Evolutionary conservation across 2,329 filamentous ascomycete genomes (phyloP).

Genomic region (Whalleya microplaca): DNA sequence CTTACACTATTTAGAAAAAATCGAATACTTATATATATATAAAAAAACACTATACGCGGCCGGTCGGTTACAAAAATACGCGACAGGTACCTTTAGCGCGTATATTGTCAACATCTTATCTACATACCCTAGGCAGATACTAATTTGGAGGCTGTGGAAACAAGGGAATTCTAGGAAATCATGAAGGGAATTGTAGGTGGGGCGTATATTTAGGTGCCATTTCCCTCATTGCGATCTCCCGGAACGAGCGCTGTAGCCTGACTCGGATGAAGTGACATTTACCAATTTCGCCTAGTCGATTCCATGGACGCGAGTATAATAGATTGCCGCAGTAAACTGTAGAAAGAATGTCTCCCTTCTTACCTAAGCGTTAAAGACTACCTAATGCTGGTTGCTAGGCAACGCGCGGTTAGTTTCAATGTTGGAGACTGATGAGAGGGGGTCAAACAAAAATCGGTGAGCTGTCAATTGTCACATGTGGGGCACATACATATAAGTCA

Average conservation of each 20-base stretch:
- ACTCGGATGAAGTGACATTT: constrained; percentile 10
- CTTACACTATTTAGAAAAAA: too few species aligned
- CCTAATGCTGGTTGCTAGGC: constrained; percentile 26
- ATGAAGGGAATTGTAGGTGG: too few species aligned
- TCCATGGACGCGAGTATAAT: too few species aligned
- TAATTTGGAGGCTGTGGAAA: too few species aligned
- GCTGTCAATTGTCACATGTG: not conserved
- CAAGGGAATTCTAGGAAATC: too few species aligned
- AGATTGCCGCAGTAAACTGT: not conserved
- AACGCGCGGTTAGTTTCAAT: constrained; percentile 10
- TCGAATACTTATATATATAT: too few species aligned
- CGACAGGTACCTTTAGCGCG: too few species aligned
- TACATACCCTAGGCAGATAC: too few species aligned
- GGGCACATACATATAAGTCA: too few species aligned
- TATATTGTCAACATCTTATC: too few species aligned
- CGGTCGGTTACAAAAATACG: too few species aligned
- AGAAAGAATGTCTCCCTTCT: constrained; percentile 1
- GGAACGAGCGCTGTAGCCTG: not conserved
- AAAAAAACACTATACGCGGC: too few species aligned
- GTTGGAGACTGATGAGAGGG: constrained; percentile 3
- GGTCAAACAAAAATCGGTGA: not conserved
- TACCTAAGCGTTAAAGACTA: constrained; percentile 4
- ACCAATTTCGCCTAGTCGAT: not conserved
- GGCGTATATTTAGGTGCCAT: constrained; percentile 11
- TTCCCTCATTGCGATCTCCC: constrained; percentile 11